Percentiles rank a stretch among this genome's conserved stretches.
Evolutionary conservation across 345 rosid species (phyloP).

Genomic region (Populus simonii): DNA sequence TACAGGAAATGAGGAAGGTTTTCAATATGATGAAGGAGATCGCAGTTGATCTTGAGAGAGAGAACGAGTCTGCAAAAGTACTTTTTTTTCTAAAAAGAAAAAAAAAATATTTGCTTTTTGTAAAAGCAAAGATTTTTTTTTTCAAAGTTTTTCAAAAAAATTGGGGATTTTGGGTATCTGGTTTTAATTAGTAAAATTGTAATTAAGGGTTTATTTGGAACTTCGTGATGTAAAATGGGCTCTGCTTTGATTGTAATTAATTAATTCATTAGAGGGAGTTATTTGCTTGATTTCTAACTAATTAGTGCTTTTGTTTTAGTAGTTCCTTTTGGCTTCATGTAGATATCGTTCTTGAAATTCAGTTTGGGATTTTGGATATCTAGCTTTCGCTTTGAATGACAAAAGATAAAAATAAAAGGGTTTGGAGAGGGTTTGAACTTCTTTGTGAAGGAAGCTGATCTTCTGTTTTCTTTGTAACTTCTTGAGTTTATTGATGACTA

Average conservation of each 20-base stretch:
- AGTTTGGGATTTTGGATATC: neutral
- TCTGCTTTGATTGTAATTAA: neutral
- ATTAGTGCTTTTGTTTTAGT: neutral
- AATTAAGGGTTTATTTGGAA: neutral
- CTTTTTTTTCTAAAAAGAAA: neutral
- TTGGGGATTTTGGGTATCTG: neutral
- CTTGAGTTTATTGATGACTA: neutral
- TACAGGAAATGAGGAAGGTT: constrained; percentile 72
- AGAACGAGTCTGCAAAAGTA: constrained; percentile 64
- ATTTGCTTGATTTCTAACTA: neutral
- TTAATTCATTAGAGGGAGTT: no score
- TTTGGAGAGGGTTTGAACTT: neutral
- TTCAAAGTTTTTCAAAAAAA: no score
- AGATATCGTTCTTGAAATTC: neutral
- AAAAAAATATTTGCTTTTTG: neutral
- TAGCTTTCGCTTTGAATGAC: neutral
- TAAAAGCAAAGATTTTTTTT: no score
- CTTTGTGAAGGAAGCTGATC: no score
- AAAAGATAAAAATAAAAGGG: neutral
- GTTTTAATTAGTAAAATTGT: neutral
- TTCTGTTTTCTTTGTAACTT: neutral
- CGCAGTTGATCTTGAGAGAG: constrained; percentile 74
- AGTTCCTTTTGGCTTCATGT: neutral
- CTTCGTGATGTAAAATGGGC: neutral
- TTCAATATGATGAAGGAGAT: constrained; percentile 58